These are phyloP conservation scores for Leishmania aethiopica DNA, from an alignment of 208 protist genomes.

Conservation along the genomic window DNA sequence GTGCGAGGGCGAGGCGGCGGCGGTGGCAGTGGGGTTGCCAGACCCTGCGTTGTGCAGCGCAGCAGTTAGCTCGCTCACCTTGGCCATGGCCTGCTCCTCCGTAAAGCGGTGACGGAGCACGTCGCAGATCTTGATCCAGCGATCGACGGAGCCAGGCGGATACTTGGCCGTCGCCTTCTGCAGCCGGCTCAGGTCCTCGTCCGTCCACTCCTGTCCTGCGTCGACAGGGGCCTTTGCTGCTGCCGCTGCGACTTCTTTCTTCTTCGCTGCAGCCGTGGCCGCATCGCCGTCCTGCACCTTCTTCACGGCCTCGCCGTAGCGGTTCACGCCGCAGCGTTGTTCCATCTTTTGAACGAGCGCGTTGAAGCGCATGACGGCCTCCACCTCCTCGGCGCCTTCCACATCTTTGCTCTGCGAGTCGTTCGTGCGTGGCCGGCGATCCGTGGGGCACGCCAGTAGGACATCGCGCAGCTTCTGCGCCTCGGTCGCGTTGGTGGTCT, in stretches of 20 bases:
- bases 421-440: conserved; percentile 10
- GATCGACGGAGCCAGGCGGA: conserved; percentile 89
- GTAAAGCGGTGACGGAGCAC: conserved; percentile 79
- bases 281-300: conserved; percentile 34
- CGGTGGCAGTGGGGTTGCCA: conserved; percentile 23
- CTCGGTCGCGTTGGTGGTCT: conserved; percentile 46
- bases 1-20: conserved; percentile 26
- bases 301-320: conserved; percentile 88
- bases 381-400: conserved; percentile 37
- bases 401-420: conserved; percentile 27
- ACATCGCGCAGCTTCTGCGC: conserved; percentile 39
- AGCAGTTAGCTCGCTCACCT: conserved; percentile 87
- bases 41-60: conserved; percentile 50
- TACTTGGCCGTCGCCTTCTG: conserved; percentile 95
- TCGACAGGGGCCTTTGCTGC: conserved; percentile 5
- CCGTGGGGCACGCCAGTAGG: conserved; percentile 36
- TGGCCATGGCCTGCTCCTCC: conserved; percentile 91
- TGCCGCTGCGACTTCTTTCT: conserved; percentile 13
- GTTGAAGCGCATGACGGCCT: conserved; percentile 81
- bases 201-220: conserved; percentile 71
- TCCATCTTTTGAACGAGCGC: conserved; percentile 58
- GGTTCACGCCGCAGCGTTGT: conserved; percentile 63
- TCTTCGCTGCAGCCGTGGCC: conserved; percentile 8
- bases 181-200: conserved; percentile 92
- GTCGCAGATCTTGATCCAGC: conserved; percentile 92